Evolutionary conservation across 2,329 filamentous ascomycete genomes (phyloP).

Genomic region (Calonectria pauciramosa): DNA sequence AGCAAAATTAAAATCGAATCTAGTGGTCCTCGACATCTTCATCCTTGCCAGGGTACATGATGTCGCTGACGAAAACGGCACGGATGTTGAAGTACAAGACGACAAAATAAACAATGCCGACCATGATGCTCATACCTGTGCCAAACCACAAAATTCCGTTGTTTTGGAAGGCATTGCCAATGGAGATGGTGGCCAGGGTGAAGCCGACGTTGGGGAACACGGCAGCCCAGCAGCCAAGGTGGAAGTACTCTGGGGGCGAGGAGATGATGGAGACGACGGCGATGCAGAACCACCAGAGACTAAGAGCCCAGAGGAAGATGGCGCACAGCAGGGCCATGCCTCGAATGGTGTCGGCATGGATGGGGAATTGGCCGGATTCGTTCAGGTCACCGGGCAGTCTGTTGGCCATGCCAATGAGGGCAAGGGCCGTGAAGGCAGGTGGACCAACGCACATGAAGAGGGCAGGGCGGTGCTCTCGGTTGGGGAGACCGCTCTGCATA

Average conservation of each 20-base stretch:
- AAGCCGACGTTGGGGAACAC: slow-evolving; percentile 75
- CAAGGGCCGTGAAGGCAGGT: slow-evolving; percentile 78
- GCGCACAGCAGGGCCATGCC: slow-evolving; percentile 62
- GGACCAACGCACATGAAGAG: slow-evolving; percentile 85
- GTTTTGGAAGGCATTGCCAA: slow-evolving; percentile 63
- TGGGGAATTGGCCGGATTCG: slow-evolving; percentile 55
- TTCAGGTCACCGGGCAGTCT: slow-evolving; percentile 60
- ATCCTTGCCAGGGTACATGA: slow-evolving; percentile 68
- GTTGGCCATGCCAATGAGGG: slow-evolving; percentile 76
- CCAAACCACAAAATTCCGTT: slow-evolving; percentile 61
- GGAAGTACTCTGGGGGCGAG: slow-evolving; percentile 64
- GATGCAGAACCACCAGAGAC: slow-evolving; percentile 69
- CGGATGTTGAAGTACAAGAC: slow-evolving; percentile 58
- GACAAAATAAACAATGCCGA: slow-evolving; percentile 58
- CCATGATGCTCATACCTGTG: slow-evolving; percentile 64
- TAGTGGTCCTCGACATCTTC: slow-evolving; percentile 66
- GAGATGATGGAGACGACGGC: slow-evolving; percentile 51
- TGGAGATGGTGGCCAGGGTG: slow-evolving; percentile 67
- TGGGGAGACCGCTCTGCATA: slow-evolving; percentile 76
- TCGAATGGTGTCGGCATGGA: slow-evolving; percentile 60
- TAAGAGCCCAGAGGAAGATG: slow-evolving; percentile 75
- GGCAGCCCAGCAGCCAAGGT: slow-evolving; percentile 75
- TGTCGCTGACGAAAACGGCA: slow-evolving; percentile 65
- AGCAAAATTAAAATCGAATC: slow-evolving; percentile 5
- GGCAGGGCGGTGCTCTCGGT: slow-evolving; percentile 72